Conservation (phyloP, 352 stramenopile genomes). For the Globisporangium sylvaticum region DNA sequence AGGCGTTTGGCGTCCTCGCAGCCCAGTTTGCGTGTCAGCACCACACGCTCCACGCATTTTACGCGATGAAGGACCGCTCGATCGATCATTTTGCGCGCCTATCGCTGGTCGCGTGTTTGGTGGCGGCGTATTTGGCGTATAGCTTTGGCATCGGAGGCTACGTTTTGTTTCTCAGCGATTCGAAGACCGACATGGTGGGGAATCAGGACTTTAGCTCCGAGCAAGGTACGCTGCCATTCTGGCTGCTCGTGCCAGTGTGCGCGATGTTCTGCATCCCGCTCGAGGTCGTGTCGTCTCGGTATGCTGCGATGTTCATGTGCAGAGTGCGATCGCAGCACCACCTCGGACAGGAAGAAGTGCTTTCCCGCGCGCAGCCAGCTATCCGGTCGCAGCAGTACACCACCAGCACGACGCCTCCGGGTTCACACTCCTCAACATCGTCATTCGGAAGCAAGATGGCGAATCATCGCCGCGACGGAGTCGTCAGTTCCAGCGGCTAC, state of each 20-base stretch:
- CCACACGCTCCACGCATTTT: slow-evolving; percentile 54
- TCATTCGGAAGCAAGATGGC: not conserved
- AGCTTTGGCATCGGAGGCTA: slow-evolving; percentile 49
- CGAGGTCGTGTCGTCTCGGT: slow-evolving; percentile 47
- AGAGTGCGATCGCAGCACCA: slow-evolving; percentile 16
- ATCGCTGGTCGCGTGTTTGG: slow-evolving; percentile 26
- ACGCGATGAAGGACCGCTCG: slow-evolving; percentile 33
- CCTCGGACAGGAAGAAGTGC: slow-evolving; percentile 23
- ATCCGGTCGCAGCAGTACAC: not conserved
- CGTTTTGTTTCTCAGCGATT: slow-evolving; percentile 40
- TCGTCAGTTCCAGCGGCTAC: slow-evolving; percentile 6
- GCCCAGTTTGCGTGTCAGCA: slow-evolving; percentile 41
- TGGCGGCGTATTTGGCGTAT: slow-evolving; percentile 30
- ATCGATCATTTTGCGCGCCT: slow-evolving; percentile 30
- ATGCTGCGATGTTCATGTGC: slow-evolving; percentile 38
- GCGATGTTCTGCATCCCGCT: slow-evolving; percentile 38
- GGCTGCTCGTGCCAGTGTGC: slow-evolving; percentile 38
- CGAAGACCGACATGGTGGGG: slow-evolving; percentile 37
- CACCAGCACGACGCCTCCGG: slow-evolving; percentile 7
- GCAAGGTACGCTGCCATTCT: slow-evolving; percentile 32
- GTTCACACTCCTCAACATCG: not conserved
- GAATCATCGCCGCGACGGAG: not conserved
- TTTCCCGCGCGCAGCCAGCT: slow-evolving; percentile 33
- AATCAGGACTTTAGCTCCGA: slow-evolving; percentile 40
- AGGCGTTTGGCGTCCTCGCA: slow-evolving; percentile 43